These are phyloP conservation scores for Gastrodia elata DNA, from an alignment of 106 monocot genomes.

Conservation along the genomic window DNA sequence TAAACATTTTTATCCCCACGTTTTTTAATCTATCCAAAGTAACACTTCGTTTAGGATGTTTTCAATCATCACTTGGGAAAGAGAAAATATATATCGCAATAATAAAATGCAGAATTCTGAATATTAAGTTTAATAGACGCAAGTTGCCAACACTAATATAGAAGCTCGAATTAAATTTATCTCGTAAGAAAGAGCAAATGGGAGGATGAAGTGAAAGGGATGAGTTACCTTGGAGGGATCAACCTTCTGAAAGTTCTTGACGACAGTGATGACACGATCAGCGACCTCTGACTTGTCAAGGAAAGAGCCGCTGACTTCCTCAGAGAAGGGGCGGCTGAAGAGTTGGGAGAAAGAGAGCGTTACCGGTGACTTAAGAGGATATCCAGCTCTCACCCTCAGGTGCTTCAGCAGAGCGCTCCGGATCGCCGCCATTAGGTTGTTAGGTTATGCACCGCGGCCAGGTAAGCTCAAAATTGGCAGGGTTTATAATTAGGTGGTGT, in stretches of 20 bases:
- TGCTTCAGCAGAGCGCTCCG: constrained; percentile 65
- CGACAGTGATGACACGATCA: constrained; percentile 85
- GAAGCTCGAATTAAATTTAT: not conserved
- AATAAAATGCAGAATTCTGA: not conserved
- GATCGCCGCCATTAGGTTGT: constrained; percentile 33
- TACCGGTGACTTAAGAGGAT: constrained; percentile 1
- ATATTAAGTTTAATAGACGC: not conserved
- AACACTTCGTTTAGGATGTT: no score
- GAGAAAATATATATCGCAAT: no score
- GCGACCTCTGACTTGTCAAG: constrained; percentile 86
- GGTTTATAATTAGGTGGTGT: no score
- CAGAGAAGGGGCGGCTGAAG: constrained; percentile 34
- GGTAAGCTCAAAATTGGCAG: no score
- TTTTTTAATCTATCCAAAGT: no score
- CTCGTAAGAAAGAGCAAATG: not conserved
- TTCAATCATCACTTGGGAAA: no score
- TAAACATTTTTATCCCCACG: no score
- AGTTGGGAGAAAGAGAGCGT: constrained; percentile 10
- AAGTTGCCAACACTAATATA: not conserved
- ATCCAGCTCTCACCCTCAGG: constrained; percentile 26
- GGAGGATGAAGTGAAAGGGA: not conserved
- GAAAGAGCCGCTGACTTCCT: constrained; percentile 70
- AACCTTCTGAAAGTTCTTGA: constrained; percentile 90
- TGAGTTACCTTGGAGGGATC: constrained; percentile 67
- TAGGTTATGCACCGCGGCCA: no score